Evolutionary conservation across 2,329 filamentous ascomycete genomes (phyloP), one percentile per base, ranked within the genome.

Genomic region (Fusarium floridanum): DNA sequence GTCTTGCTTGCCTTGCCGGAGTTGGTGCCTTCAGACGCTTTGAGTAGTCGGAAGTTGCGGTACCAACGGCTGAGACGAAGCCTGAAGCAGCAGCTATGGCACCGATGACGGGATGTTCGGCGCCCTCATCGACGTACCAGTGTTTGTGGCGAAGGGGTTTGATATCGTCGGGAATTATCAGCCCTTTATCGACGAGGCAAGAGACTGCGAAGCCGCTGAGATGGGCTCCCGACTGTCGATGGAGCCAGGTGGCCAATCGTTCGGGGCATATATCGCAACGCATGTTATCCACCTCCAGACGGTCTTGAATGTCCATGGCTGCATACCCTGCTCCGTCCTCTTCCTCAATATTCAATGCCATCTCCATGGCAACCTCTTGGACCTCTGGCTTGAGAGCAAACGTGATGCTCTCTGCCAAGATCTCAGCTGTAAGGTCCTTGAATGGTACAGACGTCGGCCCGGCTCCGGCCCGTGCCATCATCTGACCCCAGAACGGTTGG

Each of bases 401-500:
- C 0, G 74, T 76, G 61, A 92, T 90, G 12, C 88, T 88, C 9
- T 83, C 83, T 0, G 87, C 87, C 9, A 92, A 79, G 10, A 86
- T 89, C 11, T 91, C 87, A 1, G 85, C 84, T 0, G 89, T 92
- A 45, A 92, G 79, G 53, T 88, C 81, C 70, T 90, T 91, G 77
- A 88, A 87, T 0, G 89, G 88, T 27, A 92, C 86, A 0, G 90
- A 89, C 0, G 79, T 74, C 2, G 91, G 90, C 0, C 91, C 91
- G 2, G 91, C 91, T 8, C 90, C 90, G 8, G 91, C 90, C 41
- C 84, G 84, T 1, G 88, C 86, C 22, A 92, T 86, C 85, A 92
- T 92, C 10, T 88, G 85, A 3, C 91, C 91, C 91, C 91, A 92
- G 74, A 92, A 92, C 3, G 90, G 88, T 76, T 92, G 91, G 72